phyloP scores from a whole-genome alignment of 2,329 filamentous ascomycete species.

The Blastomyces silverae region DNA sequence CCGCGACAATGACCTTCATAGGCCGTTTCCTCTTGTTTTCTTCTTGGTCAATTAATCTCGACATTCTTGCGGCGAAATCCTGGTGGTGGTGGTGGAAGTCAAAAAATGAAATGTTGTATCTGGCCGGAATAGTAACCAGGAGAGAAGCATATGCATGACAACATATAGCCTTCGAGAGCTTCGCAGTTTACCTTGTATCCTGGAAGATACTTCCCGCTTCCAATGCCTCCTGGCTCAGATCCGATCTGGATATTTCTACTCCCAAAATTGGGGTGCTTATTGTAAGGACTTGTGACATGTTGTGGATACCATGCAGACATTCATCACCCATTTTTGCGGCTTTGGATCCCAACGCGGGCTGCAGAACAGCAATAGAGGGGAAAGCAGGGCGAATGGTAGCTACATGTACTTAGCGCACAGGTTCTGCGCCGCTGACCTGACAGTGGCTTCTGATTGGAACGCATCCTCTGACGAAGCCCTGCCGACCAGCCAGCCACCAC shows the following conservation, averaged over 20 bases:
- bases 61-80: background rate
- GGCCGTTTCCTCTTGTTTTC: slow-evolving; percentile 8
- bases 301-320: background rate
- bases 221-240: background rate
- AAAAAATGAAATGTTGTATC: background rate
- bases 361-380: background rate
- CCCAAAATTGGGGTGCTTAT: background rate
- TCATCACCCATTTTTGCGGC: background rate
- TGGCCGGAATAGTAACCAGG: background rate
- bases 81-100: background rate
- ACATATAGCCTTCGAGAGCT: background rate
- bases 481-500: background rate
- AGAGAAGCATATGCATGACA: slow-evolving; percentile 1
- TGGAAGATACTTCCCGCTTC: background rate
- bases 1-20: slow-evolving; percentile 12
- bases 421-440: background rate
- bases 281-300: background rate
- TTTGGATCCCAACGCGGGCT: background rate
- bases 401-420: background rate
- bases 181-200: background rate
- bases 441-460: background rate
- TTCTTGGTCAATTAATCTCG: slow-evolving; percentile 10
- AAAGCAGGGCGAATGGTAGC: background rate
- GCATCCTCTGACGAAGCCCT: background rate
- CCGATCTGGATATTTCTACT: background rate